Conservation (phyloP, 495 filamentous ascomycete species). For the Neurospora sp. region DNA sequence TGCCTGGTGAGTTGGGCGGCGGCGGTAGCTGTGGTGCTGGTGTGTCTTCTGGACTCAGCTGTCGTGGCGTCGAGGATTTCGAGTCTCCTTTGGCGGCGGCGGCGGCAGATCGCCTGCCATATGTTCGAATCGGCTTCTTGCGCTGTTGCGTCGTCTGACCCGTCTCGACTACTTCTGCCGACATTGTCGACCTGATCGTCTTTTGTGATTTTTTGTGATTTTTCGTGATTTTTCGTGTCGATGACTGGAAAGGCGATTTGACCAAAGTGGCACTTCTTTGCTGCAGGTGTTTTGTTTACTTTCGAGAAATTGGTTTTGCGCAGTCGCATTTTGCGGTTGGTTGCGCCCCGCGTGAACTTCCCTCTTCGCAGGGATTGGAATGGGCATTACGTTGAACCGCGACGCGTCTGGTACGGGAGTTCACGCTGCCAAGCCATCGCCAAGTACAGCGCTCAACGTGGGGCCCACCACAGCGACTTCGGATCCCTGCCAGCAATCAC, state of each 20-base stretch:
- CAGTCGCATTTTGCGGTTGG: neutral
- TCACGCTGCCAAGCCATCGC: neutral
- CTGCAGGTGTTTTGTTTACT: neutral
- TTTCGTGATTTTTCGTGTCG: too few relatives aligned
- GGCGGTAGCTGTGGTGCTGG: neutral
- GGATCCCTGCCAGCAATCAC: neutral
- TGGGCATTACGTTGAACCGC: neutral
- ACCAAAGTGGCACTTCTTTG: neutral
- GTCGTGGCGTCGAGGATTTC: neutral
- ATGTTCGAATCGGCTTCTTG: conserved; percentile 34
- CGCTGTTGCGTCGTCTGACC: neutral
- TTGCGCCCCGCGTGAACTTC: neutral
- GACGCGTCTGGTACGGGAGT: neutral
- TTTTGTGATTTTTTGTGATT: neutral
- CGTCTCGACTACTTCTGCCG: neutral
- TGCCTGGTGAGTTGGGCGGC: neutral
- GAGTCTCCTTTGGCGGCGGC: neutral
- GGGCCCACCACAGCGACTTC: neutral
- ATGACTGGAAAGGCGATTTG: neutral
- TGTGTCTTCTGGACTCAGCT: neutral
- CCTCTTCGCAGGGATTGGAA: neutral
- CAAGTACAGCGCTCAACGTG: neutral
- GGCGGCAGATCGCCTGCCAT: conserved; percentile 25
- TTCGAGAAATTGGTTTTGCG: neutral
- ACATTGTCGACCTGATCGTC: neutral